Conservation (phyloP, 1,284 basidiomycete genomes). For the Ceratobasidium sp. region DNA sequence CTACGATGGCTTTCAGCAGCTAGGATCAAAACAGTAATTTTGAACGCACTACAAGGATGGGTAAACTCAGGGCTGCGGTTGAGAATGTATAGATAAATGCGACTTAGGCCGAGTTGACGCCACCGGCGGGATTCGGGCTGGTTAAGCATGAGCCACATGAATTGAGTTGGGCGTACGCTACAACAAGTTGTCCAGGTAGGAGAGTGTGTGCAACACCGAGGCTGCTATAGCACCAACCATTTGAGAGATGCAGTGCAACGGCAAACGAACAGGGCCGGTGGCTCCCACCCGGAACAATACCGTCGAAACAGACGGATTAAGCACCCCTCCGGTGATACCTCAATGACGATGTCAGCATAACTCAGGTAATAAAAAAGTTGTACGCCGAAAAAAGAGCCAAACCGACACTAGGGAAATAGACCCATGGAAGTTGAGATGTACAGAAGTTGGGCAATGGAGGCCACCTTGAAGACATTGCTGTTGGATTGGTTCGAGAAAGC, state of each 20-base stretch:
- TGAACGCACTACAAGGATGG: too few species aligned
- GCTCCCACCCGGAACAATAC: constrained; percentile 58
- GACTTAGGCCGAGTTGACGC: constrained; percentile 41
- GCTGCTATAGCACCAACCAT: constrained; percentile 52
- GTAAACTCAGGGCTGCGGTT: constrained; percentile 20
- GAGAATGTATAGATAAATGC: constrained; percentile 43
- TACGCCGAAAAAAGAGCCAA: constrained; percentile 7
- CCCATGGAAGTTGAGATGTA: neutral
- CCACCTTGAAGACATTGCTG: neutral
- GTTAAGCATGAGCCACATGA: neutral
- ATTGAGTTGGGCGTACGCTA: constrained; percentile 56
- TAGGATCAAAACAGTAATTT: too few species aligned
- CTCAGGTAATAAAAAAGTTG: neutral
- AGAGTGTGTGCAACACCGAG: constrained; percentile 62
- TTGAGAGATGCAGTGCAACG: constrained; percentile 52
- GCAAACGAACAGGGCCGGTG: constrained; percentile 56
- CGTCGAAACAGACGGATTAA: constrained; percentile 41
- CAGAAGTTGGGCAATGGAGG: neutral
- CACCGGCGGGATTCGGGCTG: constrained; percentile 32
- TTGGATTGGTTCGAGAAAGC: neutral
- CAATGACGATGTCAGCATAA: neutral
- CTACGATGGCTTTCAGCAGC: too few species aligned
- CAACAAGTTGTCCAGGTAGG: constrained; percentile 63
- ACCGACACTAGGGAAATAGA: neutral
- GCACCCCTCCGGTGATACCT: constrained; percentile 42